Percentiles rank a stretch among this genome's conserved stretches.
Conservation (phyloP, 2,329 filamentous ascomycete genomes). For the Hawksworthiomyces lignivorus region DNA sequence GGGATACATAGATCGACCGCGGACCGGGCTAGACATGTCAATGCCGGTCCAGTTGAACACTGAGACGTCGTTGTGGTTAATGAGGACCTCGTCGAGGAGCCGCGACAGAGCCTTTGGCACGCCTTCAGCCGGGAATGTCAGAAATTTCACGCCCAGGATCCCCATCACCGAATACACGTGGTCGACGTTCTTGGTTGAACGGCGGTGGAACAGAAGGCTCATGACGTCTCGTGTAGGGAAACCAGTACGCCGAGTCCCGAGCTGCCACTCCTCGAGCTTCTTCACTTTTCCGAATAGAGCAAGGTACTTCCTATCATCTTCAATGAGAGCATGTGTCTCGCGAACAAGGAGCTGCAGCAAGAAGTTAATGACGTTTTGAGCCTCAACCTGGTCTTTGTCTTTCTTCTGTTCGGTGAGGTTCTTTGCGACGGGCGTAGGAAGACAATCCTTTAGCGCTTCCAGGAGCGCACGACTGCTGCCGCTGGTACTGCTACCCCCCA, state of each 20-base stretch:
- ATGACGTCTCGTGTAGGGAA: conserved; percentile 21
- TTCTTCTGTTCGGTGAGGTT: neutral
- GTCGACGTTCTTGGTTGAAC: conserved; percentile 21
- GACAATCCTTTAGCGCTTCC: neutral
- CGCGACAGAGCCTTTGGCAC: conserved; percentile 23
- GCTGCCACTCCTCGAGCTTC: conserved; percentile 16
- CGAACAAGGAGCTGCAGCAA: conserved; percentile 18
- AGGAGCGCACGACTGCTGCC: neutral
- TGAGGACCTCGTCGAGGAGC: conserved; percentile 24
- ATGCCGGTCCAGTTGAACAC: conserved; percentile 28
- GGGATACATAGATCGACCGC: conserved; percentile 25
- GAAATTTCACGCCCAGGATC: conserved; percentile 23
- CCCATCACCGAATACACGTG: conserved; percentile 27
- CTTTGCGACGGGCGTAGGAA: neutral
- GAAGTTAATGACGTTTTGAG: conserved; percentile 17
- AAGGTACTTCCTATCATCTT: conserved; percentile 18
- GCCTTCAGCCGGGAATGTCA: conserved; percentile 24
- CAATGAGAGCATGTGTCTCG: conserved; percentile 16
- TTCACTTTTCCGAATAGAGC: conserved; percentile 20
- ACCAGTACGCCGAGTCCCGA: conserved; percentile 16
- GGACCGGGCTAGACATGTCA: conserved; percentile 23
- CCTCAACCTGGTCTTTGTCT: too few species aligned
- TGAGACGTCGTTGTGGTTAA: conserved; percentile 24
- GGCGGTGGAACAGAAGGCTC: conserved; percentile 18
- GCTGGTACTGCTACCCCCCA: too few species aligned